Evolutionary conservation across 1,284 basidiomycete species (phyloP), one percentile per base, ranked within the genome.

Genomic region (Leccinum variabile): DNA sequence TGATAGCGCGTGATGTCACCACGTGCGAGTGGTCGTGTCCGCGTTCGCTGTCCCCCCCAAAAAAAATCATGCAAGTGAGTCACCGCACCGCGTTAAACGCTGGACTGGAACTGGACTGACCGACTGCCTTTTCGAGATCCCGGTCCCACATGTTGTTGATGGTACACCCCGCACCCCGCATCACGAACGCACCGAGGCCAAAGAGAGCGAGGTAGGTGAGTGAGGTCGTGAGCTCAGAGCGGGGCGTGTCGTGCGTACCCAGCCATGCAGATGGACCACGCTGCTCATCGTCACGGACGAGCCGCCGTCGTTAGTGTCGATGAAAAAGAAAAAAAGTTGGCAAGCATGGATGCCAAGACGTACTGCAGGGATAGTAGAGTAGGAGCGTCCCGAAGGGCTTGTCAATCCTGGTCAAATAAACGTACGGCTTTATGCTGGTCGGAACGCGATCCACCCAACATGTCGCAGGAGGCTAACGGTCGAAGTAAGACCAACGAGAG

Each of bases 141-240:
- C 84, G 83, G 75, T 99, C 97, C 96, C 97, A 99, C 88, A 99
- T 91, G 74, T 99, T 97, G 74, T 99, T 99, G 71, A 99, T 97
- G 0, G 95, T 98, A 75, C 97, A 99, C 5, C 97, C 97, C 6
- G 97, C 97, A 7, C 97, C 95, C 18, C 97, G 89, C 97, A 99
- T 99, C 60, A 99, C 84, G 52, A 98, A 71, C 0, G 97, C 95
- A 0, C 97, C 97, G 3, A 91, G 77, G 1, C 92, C 96, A 71
- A 99, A 99, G 0, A 99, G 81, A 30, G 84, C 79, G 44, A 94
- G 80, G 71, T 95, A 96, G 28, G 84, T 88, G 61, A 93, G 71
- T 9, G 93, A 90, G 0, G 82, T 84, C 5, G 84, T 82, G 50
- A 84, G 28, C 5, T 28, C 28, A 28, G 28, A 28, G 79, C 0